Evolutionary conservation across 345 rosid species (phyloP).

Genomic region (Lumnitzera racemosa): DNA sequence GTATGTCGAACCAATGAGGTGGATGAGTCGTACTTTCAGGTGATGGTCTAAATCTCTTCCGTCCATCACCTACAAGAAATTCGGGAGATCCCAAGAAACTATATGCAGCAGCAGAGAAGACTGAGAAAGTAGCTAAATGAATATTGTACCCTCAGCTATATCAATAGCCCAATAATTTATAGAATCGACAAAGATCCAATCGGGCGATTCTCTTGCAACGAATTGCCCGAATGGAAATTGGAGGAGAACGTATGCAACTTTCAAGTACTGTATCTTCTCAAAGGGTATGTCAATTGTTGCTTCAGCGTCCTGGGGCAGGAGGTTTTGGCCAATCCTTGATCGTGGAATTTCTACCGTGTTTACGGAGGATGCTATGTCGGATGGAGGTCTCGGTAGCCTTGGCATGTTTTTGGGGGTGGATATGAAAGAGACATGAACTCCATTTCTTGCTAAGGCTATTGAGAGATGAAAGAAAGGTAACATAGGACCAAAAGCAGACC

Average conservation of each 20-base stretch:
- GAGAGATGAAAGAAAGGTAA: conserved; percentile 16
- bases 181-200: conserved; percentile 23
- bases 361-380: conserved; percentile 3
- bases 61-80: conserved; percentile 2
- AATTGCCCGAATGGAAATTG: conserved; percentile 15
- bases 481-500: conserved; percentile 19
- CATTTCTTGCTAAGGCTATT: conserved; percentile 16
- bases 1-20: background rate
- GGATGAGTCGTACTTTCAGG: conserved; percentile 10
- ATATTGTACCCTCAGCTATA: conserved; percentile 11
- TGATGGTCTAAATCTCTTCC: background rate
- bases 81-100: conserved; percentile 8
- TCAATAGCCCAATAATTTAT: conserved; percentile 14
- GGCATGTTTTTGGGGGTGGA: conserved; percentile 13
- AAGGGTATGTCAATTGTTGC: conserved; percentile 28
- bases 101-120: background rate
- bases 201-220: conserved; percentile 6
- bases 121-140: conserved; percentile 14
- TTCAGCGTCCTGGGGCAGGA: conserved; percentile 17
- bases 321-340: conserved; percentile 6
- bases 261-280: conserved; percentile 13
- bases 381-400: conserved; percentile 20
- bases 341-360: conserved; percentile 10
- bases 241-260: conserved; percentile 24
- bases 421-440: conserved; percentile 13